Conservation (phyloP, 2,329 filamentous ascomycete genomes). For the Stagonosporopsis chrysanthemi region DNA sequence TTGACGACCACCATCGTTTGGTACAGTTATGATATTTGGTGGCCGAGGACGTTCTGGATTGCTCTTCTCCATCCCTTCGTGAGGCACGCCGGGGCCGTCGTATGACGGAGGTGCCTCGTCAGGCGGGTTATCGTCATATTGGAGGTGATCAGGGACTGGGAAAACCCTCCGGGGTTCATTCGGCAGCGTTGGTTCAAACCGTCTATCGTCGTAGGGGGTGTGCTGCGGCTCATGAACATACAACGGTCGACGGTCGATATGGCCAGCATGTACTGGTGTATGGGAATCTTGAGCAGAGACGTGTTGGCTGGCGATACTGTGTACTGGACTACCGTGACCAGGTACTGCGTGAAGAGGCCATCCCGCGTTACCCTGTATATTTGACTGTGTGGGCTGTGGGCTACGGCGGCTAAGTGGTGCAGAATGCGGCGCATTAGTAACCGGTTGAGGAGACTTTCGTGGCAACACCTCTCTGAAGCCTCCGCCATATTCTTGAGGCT, state of each 20-base stretch:
- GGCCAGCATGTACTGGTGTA: slow-evolving; percentile 28
- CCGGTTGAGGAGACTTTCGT: slow-evolving; percentile 39
- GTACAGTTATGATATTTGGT: slow-evolving; percentile 39
- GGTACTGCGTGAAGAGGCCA: slow-evolving; percentile 41
- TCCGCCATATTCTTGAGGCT: slow-evolving; percentile 28
- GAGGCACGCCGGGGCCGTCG: slow-evolving; percentile 39
- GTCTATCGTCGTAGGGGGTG: slow-evolving; percentile 5
- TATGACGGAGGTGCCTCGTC: slow-evolving; percentile 48
- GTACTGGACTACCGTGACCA: slow-evolving; percentile 29
- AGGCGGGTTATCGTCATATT: slow-evolving; percentile 31
- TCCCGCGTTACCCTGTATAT: slow-evolving; percentile 25
- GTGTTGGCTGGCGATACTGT: slow-evolving; percentile 29
- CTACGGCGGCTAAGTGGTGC: slow-evolving; percentile 20
- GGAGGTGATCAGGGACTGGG: slow-evolving; percentile 14
- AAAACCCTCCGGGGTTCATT: slow-evolving; percentile 8
- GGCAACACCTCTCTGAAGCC: slow-evolving; percentile 48
- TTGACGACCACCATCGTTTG: slow-evolving; percentile 11
- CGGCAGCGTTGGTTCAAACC: slow-evolving; percentile 14
- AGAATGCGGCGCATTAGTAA: slow-evolving; percentile 25
- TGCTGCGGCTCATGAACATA: slow-evolving; percentile 16
- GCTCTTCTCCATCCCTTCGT: slow-evolving; percentile 44
- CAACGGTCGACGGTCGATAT: slow-evolving; percentile 15
- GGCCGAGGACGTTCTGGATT: slow-evolving; percentile 37
- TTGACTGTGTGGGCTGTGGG: slow-evolving; percentile 33
- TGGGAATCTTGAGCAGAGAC: slow-evolving; percentile 36